Percentiles rank a stretch among this genome's conserved stretches.
phyloP scores from a whole-genome alignment of 2,329 filamentous ascomycete genomes.

The Aspergillus alliaceus region DNA sequence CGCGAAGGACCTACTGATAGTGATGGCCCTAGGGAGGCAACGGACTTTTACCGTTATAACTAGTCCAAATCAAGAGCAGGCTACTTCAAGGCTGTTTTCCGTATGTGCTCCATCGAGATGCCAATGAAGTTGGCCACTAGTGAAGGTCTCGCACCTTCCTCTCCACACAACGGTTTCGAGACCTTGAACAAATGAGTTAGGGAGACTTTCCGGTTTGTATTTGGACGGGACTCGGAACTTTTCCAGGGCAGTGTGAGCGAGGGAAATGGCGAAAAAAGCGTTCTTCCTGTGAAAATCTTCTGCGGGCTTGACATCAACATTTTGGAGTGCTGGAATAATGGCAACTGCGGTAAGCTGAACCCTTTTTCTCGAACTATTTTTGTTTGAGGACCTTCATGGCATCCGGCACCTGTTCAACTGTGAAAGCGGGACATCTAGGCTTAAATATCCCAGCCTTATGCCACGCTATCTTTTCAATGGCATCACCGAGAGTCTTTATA shows the following conservation, averaged over 20 bases:
- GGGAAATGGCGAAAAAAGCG: constrained; percentile 30
- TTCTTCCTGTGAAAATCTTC: constrained; percentile 27
- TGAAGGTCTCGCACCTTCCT: constrained; percentile 36
- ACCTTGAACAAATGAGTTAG: constrained; percentile 24
- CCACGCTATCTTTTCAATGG: constrained; percentile 68
- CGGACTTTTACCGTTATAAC: constrained; percentile 10
- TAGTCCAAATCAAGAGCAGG: constrained; percentile 40
- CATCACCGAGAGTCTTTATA: constrained; percentile 61
- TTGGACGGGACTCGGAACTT: neutral
- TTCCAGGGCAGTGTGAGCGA: constrained; percentile 10
- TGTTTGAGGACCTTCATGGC: constrained; percentile 49
- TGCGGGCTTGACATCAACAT: neutral
- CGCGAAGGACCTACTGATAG: too few relatives aligned
- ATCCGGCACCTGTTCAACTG: constrained; percentile 52
- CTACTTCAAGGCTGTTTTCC: constrained; percentile 39
- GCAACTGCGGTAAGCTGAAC: constrained; percentile 23
- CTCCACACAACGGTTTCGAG: constrained; percentile 30
- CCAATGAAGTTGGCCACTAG: constrained; percentile 29
- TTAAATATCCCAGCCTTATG: constrained; percentile 75
- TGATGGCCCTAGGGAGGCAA: too few relatives aligned
- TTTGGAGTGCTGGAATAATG: neutral
- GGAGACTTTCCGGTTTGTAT: constrained; percentile 9
- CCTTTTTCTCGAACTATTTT: constrained; percentile 44
- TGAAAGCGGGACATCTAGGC: constrained; percentile 57
- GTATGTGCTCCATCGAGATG: constrained; percentile 48